Evolutionary conservation across 129 eudicot species (phyloP), one percentile per base, ranked within the genome.

Genomic region (Arctium lappa): DNA sequence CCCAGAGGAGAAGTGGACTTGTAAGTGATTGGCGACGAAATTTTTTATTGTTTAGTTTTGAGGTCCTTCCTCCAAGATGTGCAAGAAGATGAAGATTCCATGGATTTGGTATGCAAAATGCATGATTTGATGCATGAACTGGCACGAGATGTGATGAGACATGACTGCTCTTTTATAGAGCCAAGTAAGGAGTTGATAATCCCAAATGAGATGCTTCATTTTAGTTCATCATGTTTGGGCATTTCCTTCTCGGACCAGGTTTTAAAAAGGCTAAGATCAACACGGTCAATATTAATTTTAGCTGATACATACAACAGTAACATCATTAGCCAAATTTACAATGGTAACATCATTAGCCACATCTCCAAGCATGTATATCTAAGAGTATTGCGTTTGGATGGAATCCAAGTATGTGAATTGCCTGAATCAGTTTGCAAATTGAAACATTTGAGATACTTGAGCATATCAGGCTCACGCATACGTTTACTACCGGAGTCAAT

Each of bases 401-500:
- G 60, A 1, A 10, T 80, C 11, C 1, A 27, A 12, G 16, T 27
- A 72, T 34, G 5, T 4, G 53, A 30, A 33, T 53, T 80, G 34
- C 76, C 76, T 0, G 70, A 72, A 80, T 80, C 83, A 80, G 18
- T 80, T 70, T 34, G 83, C 48, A 37, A 70, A 13, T 83, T 22
- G 30, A 71, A 40, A 79, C 79, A 10, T 71, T 75, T 36, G 69
- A 85, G 38, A 31, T 85, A 85, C 86, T 80, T 88, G 30, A 78
- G 89, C 1, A 56, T 87, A 31, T 60, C 88, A 8, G 77, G 77
- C n/a, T 82, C 86, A 30, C 9, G 32, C 29, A 80, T 83, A 60
- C 77, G 48, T 33, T 80, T 34, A 48, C 22, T 91, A 32, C 94
- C 92, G 0, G 81, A 75, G 15, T 85, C 91, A 0, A 72, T 90